Evolutionary conservation across 192 early-diverging fungal genomes (phyloP), one percentile per base, ranked within the genome.

Genomic region (Linnemannia hyalina): DNA sequence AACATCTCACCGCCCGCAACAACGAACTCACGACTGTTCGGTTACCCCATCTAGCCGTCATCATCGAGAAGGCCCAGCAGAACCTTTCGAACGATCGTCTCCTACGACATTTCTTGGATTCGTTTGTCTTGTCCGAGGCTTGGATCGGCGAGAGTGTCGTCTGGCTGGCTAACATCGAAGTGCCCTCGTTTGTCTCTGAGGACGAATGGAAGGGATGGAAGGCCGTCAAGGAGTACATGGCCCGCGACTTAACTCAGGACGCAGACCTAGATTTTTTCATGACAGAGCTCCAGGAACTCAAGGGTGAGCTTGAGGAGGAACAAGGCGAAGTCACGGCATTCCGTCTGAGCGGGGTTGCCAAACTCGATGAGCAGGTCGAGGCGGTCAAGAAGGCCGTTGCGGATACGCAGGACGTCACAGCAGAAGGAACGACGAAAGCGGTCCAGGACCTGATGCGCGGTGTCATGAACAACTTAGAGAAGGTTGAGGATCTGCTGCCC

Each of bases 141-240:
- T 85, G 83, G 83, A 85, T 85, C 26, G 83, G 78, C 23, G 83
- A 85, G n/a, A 85, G 83, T 74, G 78, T 85, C 3, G 83, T 74
- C 32, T 85, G 83, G 83, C 49, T 85, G 16, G 74, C 74, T 57
- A 85, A 85, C 29, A 85, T 85, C 11, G 70, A 80, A 70, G 70
- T 73, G 4, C 83, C 83, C 0, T 46, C 49, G 0, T 85, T 85
- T 80, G 78, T 85, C 35, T 77, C 77, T 6, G 44, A 80, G 32
- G 83, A 85, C 36, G 52, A 49, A 20, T 85, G 83, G 83, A 75
- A 73, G 23, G 83, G 83, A 22, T 75, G 54, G 5, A 71, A 57
- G 20, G 77, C 83, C 8, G 78, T 85, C 63, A 75, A 85, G 63
- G 78, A 80, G 35, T 80, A 80, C 68, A 11, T 85, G 35, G 7